Conservation (phyloP, 148 eudicot genomes). For the Camellia sinensis region DNA sequence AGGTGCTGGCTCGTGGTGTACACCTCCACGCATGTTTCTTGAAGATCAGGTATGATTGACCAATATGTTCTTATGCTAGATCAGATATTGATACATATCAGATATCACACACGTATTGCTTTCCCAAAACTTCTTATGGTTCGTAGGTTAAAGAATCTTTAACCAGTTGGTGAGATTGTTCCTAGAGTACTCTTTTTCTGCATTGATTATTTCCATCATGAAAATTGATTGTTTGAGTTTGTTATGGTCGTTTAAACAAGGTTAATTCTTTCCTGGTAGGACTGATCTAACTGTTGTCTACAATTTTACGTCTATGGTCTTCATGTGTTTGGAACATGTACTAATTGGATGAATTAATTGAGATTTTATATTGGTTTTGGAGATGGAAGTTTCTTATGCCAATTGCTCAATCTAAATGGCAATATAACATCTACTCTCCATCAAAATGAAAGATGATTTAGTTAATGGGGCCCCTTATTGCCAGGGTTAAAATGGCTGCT, state of each 20-base stretch:
- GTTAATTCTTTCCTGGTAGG: no score
- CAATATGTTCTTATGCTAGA: background rate
- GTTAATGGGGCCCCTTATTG: background rate
- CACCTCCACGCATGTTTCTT: constrained; percentile 88
- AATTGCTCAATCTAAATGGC: background rate
- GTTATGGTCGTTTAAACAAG: no score
- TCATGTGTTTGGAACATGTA: background rate
- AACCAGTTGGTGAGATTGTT: background rate
- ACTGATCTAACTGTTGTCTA: no score
- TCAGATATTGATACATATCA: background rate
- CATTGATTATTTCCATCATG: no score
- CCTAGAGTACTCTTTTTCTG: background rate
- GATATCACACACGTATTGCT: background rate
- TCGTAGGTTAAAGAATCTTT: background rate
- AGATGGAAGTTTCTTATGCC: background rate
- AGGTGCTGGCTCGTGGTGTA: constrained; percentile 72
- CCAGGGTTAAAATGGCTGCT: background rate
- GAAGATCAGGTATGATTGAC: constrained; percentile 76
- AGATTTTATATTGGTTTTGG: background rate
- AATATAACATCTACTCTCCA: background rate
- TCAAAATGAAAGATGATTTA: background rate
- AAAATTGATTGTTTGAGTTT: no score
- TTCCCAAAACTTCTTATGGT: background rate
- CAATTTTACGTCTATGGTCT: background rate
- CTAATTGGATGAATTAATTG: background rate